Evolutionary conservation across 331 rosid species (phyloP).

Genomic region (Quercus phellos): DNA sequence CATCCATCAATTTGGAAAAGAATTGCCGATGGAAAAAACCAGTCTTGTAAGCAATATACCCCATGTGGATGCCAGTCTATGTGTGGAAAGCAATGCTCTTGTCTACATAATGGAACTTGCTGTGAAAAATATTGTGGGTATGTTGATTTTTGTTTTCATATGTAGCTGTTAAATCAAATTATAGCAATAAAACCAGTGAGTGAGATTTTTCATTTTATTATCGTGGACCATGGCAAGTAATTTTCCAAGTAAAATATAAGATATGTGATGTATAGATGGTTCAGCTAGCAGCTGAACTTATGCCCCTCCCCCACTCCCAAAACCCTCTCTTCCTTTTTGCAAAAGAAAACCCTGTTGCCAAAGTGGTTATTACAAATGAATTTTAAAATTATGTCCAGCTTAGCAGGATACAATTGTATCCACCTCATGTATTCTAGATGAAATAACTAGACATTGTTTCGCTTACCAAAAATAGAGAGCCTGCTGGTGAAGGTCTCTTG

Average conservation of each 20-base stretch:
- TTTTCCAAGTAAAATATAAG: background rate
- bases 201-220: background rate
- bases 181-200: background rate
- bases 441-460: too few species aligned
- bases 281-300: background rate
- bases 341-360: too few species aligned
- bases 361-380: too few species aligned
- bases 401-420: too few species aligned
- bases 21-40: constrained; percentile 51
- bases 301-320: too few species aligned
- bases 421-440: too few species aligned
- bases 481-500: background rate
- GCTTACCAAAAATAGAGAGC: too few species aligned
- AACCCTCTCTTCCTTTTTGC: too few species aligned
- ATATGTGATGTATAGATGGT: background rate
- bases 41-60: constrained; percentile 47
- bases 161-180: background rate
- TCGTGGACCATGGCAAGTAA: background rate
- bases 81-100: constrained; percentile 79
- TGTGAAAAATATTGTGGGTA: constrained; percentile 97
- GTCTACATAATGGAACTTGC: constrained; percentile 50
- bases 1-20: constrained; percentile 59
- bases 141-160: constrained; percentile 15
- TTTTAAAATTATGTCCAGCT: too few species aligned
- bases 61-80: constrained; percentile 71